Evolutionary conservation across 1,284 basidiomycete genomes (phyloP).

Genomic region (Ganoderma boninense): DNA sequence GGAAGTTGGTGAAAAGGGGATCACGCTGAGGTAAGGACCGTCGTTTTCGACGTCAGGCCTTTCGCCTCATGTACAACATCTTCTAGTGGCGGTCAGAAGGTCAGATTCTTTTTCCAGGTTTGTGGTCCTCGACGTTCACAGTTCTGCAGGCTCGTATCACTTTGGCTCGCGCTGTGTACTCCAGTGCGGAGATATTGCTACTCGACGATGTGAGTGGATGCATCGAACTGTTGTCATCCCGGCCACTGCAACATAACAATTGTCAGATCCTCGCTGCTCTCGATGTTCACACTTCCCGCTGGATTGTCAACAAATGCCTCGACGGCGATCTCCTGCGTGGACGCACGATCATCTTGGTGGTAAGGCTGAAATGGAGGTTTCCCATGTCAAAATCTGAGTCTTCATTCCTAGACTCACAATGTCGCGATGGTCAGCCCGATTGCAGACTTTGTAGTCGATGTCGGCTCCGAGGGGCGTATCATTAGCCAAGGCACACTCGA

Average conservation of each 20-base stretch:
- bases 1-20: conserved; percentile 73
- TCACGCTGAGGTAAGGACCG: conserved; percentile 54
- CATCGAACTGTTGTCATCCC: neutral
- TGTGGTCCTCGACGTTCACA: neutral
- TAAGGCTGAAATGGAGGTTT: no score
- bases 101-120: neutral
- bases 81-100: conserved; percentile 71
- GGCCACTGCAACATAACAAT: neutral
- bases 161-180: conserved; percentile 77
- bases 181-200: conserved; percentile 65
- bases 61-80: conserved; percentile 25
- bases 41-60: neutral
- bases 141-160: conserved; percentile 68
- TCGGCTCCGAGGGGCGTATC: conserved; percentile 61
- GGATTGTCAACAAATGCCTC: conserved; percentile 83
- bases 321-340: conserved; percentile 71
- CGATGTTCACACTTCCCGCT: conserved; percentile 74
- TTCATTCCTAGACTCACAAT: conserved; percentile 67
- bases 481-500: conserved; percentile 56
- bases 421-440: conserved; percentile 69
- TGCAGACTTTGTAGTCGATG: conserved; percentile 68
- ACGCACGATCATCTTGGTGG: conserved; percentile 78
- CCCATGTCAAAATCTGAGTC: no score
- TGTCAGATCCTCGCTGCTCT: conserved; percentile 57
- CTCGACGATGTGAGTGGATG: conserved; percentile 67